Evolutionary conservation across 352 stramenopile genomes (phyloP), one percentile per base, ranked within the genome.

Genomic region (Globisporangium cederbergense): DNA sequence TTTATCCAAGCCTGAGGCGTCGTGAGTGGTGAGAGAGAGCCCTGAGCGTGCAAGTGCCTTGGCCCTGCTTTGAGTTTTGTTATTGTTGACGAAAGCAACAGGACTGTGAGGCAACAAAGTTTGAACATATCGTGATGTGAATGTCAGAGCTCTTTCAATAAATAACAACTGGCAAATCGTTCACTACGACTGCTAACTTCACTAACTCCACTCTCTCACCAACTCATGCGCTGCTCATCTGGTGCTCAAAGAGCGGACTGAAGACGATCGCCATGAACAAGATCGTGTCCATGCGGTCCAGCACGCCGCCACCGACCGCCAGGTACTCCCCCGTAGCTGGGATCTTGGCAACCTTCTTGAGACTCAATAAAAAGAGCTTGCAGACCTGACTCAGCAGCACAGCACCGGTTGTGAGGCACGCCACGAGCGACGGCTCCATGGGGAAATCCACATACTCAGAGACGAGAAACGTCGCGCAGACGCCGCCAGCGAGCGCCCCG

Each of bases 271-370:
- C 72, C 67, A 84, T 78, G 65, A 88, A 76, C 54, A 90, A 68
- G 43, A 88, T 53, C 34, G 78, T 81, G 64, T 90, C 81, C 18
- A 90, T 58, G 25, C 75, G 77, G 47, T 88, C 81, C 16, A 90
- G 69, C 4, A 86, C 66, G 43, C 81, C 81, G 13, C 77, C 78
- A n/a, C 81, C 78, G 36, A 81, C 58, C 8, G 56, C 40, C 16
- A 86, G 51, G 42, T 88, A 88, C 11, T 70, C 61, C 13, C 77
- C 77, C 0, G 81, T 86, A 36, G 56, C 68, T 3, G 71, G 62
- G 16, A 88, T 60, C 49, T 79, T 77, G 56, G 77, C 77, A 8
- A 90, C 64, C 55, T 88, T 87, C 64, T 90, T 88, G 55, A 90
- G 65, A 51, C 78, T 86, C 16, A 83, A 54, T 3, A 90, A 72